A percentile compares a stretch with the other conserved stretches of the same genome.
Evolutionary conservation across 345 rosid species (phyloP).

Genomic region (Linum lewisii): DNA sequence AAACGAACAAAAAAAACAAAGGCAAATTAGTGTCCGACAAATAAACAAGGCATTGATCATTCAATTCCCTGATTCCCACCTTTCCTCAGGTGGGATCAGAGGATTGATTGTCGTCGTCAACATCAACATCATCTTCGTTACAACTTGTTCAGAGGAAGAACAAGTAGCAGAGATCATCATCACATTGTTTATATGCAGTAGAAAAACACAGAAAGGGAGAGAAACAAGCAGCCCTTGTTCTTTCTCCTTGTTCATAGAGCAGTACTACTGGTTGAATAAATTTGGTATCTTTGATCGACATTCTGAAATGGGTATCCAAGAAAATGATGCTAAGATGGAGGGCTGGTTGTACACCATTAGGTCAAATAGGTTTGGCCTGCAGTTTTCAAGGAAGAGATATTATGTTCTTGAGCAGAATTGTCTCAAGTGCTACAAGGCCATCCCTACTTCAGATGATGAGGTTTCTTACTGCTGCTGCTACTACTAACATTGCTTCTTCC

Average conservation of each 20-base stretch:
- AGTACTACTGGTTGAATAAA: background rate
- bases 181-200: background rate
- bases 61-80: conserved; percentile 64
- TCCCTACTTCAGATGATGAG: conserved; percentile 49
- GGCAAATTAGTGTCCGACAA: background rate
- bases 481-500: background rate
- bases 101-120: conserved; percentile 24
- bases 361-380: conserved; percentile 66
- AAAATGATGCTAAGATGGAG: conserved; percentile 52
- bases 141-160: background rate
- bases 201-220: background rate
- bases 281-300: conserved; percentile 8
- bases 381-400: conserved; percentile 68
- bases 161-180: background rate
- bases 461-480: conserved; percentile 15
- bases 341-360: conserved; percentile 85
- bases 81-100: conserved; percentile 43
- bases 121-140: background rate
- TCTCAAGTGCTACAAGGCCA: conserved; percentile 53
- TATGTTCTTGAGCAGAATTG: conserved; percentile 50
- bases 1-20: background rate
- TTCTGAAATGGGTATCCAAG: conserved; percentile 24
- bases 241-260: background rate
- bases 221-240: background rate
- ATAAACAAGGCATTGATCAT: background rate